Conservation (phyloP, 257 asterid genomes). For the Marsdenia floribunda region DNA sequence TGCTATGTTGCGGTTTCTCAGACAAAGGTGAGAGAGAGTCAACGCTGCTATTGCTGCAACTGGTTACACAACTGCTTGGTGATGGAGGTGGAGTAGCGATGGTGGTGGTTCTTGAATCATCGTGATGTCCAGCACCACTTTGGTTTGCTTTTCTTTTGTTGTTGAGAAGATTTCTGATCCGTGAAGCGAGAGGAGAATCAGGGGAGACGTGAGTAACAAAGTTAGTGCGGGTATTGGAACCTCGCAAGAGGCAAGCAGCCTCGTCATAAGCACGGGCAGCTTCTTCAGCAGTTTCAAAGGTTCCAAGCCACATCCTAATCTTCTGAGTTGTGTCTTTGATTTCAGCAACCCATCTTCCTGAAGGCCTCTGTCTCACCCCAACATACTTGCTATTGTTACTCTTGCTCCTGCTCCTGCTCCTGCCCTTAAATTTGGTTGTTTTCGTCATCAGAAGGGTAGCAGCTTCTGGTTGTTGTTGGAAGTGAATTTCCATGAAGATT, state of each 20-base stretch:
- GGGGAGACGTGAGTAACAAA: conserved; percentile 27
- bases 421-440: conserved; percentile 7
- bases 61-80: conserved; percentile 1
- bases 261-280: conserved; percentile 22
- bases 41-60: neutral
- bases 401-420: neutral
- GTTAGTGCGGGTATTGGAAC: conserved; percentile 17
- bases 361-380: conserved; percentile 21
- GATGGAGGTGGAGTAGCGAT: neutral
- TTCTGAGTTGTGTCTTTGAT: conserved; percentile 18
- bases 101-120: conserved; percentile 4
- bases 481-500: conserved; percentile 9
- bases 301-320: conserved; percentile 24
- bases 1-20: conserved; percentile 10
- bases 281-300: conserved; percentile 22
- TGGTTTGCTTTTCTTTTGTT: conserved; percentile 27
- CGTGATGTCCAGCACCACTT: neutral
- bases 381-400: conserved; percentile 5
- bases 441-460: neutral
- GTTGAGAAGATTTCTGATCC: conserved; percentile 43
- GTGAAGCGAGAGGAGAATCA: conserved; percentile 55
- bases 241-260: conserved; percentile 19
- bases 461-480: conserved; percentile 1
- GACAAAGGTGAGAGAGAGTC: conserved; percentile 11
- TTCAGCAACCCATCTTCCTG: conserved; percentile 22